Evolutionary conservation across 106 monocot genomes (phyloP), one percentile per base, ranked within the genome.

Genomic region (Apostasia shenzhenica): DNA sequence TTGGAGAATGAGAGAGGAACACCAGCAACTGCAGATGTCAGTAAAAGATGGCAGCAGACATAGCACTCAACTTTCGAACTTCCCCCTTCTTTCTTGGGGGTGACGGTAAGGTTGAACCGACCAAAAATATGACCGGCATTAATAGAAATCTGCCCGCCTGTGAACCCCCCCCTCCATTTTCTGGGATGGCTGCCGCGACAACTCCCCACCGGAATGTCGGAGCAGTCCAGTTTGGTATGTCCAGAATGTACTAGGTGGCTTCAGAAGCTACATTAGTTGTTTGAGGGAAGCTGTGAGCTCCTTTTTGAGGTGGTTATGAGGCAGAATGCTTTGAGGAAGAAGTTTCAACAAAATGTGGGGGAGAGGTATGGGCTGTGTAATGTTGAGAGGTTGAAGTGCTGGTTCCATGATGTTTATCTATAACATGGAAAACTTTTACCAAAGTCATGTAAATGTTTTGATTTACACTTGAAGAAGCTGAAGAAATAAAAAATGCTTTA

Each of bases 1-100:
- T 14, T 7, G 48, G 50, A 51, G 84, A 82, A 59, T 48, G 70
- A 11, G 86, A 76, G 14, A 69, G 48, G 45, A 52, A 59, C 48
- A 64, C 61, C 10, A 72, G 56, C 48, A 51, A 54, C 1, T 9
- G 6, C 14, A 51, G 12, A 43, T 5, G 8, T 14, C 48, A 13
- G 68, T 61, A 73, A 14, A 56, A 48, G 54, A 54, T 57, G 8
- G 54, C 63, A 0, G 13, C 84, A 41, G 81, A 85, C 37, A 71
- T 84, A 57, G 74, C 80, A 41, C 62, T 81, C 5, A 81, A 86
- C 79, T 81, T 83, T 79, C 74, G 84, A 42, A 58, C 77, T 13
- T 48, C 86, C 38, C 70, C 78, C 9, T 88, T 75, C 78, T 77
- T 79, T 66, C 67, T 81, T 14, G 38, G 71, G 13, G 72, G 71